Conservation (phyloP, 768 basidiomycete genomes). For the Kwoniella sp. region DNA sequence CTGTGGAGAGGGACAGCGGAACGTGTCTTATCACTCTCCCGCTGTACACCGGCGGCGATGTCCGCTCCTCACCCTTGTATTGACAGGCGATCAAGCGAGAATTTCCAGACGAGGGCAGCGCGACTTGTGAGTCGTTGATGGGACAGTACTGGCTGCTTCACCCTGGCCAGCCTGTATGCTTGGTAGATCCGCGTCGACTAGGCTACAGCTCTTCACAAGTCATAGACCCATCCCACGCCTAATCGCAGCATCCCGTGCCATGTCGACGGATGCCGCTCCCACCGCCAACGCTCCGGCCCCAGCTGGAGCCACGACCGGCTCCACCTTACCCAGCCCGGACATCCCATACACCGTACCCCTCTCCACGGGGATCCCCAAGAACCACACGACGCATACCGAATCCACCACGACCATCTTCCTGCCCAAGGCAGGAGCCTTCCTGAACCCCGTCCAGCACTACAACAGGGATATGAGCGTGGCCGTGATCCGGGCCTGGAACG, state of each 20-base stretch:
- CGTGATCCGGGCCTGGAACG: conserved; percentile 83
- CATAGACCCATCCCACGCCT: too few species aligned
- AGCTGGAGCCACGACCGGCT: not conserved
- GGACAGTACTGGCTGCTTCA: too few species aligned
- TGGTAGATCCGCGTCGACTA: too few species aligned
- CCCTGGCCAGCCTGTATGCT: not conserved
- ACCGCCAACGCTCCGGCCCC: not conserved
- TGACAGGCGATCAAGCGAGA: too few species aligned
- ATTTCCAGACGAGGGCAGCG: too few species aligned
- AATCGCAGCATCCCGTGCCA: not conserved
- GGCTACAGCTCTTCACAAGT: too few species aligned
- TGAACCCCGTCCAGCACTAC: conserved; percentile 98
- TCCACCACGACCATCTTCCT: conserved; percentile 60
- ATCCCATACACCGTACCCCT: conserved; percentile 35
- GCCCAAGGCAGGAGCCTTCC: conserved; percentile 70
- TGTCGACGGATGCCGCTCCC: not conserved
- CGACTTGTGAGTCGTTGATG: too few species aligned
- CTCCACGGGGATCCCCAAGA: conserved; percentile 33
- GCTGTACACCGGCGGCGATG: too few species aligned
- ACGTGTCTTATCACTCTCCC: too few species aligned
- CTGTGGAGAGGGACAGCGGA: too few species aligned
- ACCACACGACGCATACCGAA: conserved; percentile 48
- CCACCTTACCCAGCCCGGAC: not conserved
- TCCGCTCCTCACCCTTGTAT: too few species aligned
- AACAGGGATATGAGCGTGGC: conserved; percentile 91